phyloP scores from a whole-genome alignment of 1,284 basidiomycete genomes.

The Cryptococcus sp. region DNA sequence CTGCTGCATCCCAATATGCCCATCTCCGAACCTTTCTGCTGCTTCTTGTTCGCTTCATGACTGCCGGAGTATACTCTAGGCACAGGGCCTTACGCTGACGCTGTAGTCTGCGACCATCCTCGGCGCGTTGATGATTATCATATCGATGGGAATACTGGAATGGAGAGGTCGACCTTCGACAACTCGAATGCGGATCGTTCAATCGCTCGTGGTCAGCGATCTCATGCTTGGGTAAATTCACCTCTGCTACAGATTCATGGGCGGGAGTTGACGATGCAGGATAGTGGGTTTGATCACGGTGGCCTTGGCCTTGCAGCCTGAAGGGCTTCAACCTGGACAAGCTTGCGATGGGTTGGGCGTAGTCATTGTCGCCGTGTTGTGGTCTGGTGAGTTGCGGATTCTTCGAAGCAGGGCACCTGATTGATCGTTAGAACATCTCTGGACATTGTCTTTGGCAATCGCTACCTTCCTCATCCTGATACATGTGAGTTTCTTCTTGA shows the following conservation, averaged over 20 bases:
- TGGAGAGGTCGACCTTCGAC: slow-evolving; percentile 35
- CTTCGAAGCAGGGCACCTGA: neutral
- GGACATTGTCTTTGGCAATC: slow-evolving; percentile 43
- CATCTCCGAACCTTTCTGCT: too few relatives aligned
- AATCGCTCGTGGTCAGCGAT: slow-evolving; percentile 43
- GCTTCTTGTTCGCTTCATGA: neutral
- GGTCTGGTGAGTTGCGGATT: slow-evolving; percentile 33
- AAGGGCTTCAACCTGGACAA: slow-evolving; percentile 18
- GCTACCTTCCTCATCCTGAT: slow-evolving; percentile 47
- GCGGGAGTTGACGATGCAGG: slow-evolving; percentile 8
- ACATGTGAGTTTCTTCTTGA: slow-evolving; percentile 31
- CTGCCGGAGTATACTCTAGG: neutral
- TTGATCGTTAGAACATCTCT: slow-evolving; percentile 38
- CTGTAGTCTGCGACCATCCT: slow-evolving; percentile 32
- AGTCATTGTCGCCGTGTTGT: slow-evolving; percentile 35
- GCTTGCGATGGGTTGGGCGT: slow-evolving; percentile 43
- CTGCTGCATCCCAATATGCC: neutral
- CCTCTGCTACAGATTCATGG: too few relatives aligned
- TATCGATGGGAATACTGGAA: slow-evolving; percentile 33
- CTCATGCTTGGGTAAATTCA: slow-evolving; percentile 41
- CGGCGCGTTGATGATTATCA: slow-evolving; percentile 31
- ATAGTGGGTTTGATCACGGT: slow-evolving; percentile 33
- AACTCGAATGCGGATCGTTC: slow-evolving; percentile 42
- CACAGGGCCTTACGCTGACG: neutral
- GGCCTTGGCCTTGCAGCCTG: slow-evolving; percentile 18